Percentiles rank a stretch among this genome's conserved stretches.
Evolutionary conservation across 140 eudicot genomes (phyloP).

Genomic region (Anethum foeniculum): DNA sequence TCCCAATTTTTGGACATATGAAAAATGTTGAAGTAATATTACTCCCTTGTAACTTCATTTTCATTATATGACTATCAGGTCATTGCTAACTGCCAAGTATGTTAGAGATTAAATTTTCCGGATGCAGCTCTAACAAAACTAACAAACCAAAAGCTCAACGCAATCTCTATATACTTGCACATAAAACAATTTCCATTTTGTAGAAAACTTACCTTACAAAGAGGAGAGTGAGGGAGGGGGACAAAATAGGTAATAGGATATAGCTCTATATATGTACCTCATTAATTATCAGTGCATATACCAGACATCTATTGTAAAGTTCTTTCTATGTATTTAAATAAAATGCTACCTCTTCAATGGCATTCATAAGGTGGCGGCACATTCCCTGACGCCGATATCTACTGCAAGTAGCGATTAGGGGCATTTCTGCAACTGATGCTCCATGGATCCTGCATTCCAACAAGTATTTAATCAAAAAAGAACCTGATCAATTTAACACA

Average conservation of each 20-base stretch:
- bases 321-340: neutral
- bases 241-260: neutral
- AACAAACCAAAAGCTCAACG: neutral
- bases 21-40: no score
- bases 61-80: neutral
- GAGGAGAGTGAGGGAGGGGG: no score
- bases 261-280: neutral
- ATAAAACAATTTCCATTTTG: neutral
- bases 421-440: constrained; percentile 76
- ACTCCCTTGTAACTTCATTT: neutral
- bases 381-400: constrained; percentile 89
- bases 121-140: neutral
- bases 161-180: neutral
- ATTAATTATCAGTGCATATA: neutral
- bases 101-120: neutral
- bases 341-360: constrained; percentile 66
- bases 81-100: neutral
- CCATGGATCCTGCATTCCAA: constrained; percentile 68
- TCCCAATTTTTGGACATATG: neutral
- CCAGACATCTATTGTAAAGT: neutral
- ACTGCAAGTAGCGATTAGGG: constrained; percentile 87
- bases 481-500: neutral
- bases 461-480: neutral
- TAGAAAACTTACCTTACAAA: neutral
- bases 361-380: constrained; percentile 82